Conservation (phyloP, 495 filamentous ascomycete species). For the Hypoxylon fragiforme region DNA sequence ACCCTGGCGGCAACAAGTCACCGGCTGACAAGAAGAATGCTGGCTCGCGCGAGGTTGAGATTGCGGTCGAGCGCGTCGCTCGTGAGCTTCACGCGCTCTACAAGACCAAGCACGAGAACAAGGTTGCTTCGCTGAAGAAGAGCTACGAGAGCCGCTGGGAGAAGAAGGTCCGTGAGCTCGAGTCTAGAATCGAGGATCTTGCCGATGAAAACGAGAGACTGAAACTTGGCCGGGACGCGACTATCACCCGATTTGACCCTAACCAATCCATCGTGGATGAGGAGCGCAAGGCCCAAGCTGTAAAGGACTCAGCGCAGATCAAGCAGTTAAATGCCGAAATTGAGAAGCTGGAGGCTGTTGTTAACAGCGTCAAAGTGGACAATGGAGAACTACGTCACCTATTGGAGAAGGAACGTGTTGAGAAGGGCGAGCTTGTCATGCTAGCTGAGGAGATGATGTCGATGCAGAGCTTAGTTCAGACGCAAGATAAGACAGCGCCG, state of each 20-base stretch:
- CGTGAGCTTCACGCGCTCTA: conserved; percentile 90
- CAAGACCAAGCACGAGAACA: conserved; percentile 94
- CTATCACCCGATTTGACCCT: conserved; percentile 61
- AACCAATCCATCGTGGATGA: conserved; percentile 51
- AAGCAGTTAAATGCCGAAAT: conserved; percentile 66
- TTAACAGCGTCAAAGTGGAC: conserved; percentile 65
- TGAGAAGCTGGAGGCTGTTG: conserved; percentile 68
- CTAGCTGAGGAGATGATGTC: conserved; percentile 88
- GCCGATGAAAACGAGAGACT: conserved; percentile 75
- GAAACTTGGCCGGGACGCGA: conserved; percentile 63
- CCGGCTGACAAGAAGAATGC: conserved; percentile 35
- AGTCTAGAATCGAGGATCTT: conserved; percentile 67
- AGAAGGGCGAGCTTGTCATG: conserved; percentile 92
- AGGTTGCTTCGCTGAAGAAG: conserved; percentile 92
- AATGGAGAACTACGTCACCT: conserved; percentile 65
- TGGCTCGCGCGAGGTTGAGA: conserved; percentile 63
- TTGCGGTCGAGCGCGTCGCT: conserved; percentile 89
- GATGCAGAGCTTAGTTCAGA: conserved; percentile 46
- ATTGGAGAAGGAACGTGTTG: conserved; percentile 76
- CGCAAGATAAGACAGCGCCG: no score
- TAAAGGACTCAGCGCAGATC: conserved; percentile 55
- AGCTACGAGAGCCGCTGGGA: conserved; percentile 89
- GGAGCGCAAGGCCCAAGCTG: conserved; percentile 53
- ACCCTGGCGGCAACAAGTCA: conserved; percentile 25
- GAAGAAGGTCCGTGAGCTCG: conserved; percentile 76